Conservation (phyloP, 2,329 filamentous ascomycete species). For the Alternaria gaisen region DNA sequence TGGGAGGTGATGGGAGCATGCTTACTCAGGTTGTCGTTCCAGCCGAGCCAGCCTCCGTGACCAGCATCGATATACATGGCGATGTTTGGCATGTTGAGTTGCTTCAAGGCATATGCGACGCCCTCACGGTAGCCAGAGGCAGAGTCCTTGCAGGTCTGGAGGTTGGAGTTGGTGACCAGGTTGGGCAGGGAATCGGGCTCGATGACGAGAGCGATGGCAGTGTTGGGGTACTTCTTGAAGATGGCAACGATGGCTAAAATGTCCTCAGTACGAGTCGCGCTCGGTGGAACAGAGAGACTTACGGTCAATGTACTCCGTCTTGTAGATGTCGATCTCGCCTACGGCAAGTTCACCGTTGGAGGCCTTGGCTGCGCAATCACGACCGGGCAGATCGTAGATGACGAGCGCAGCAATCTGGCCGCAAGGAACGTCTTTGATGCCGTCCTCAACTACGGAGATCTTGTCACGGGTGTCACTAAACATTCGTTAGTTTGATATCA, state of each 20-base stretch:
- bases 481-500: slow-evolving; percentile 24
- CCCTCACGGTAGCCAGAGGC: slow-evolving; percentile 66
- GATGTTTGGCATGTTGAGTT: slow-evolving; percentile 69
- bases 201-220: slow-evolving; percentile 53
- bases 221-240: slow-evolving; percentile 63
- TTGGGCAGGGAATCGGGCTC: slow-evolving; percentile 72
- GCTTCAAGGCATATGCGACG: slow-evolving; percentile 66
- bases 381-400: slow-evolving; percentile 71
- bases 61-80: slow-evolving; percentile 72
- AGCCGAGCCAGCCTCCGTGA: slow-evolving; percentile 73
- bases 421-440: slow-evolving; percentile 61
- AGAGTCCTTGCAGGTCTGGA: slow-evolving; percentile 65
- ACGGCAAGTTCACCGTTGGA: slow-evolving; percentile 71
- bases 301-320: slow-evolving; percentile 63
- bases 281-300: slow-evolving; percentile 13
- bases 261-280: slow-evolving; percentile 2
- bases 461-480: slow-evolving; percentile 60
- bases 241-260: slow-evolving; percentile 59
- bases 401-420: slow-evolving; percentile 63
- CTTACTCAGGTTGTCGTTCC: slow-evolving; percentile 65
- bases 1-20: slow-evolving; percentile 10
- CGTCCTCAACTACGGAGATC: slow-evolving; percentile 58
- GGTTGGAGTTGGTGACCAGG: slow-evolving; percentile 67
- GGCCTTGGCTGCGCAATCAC: slow-evolving; percentile 71
- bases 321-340: slow-evolving; percentile 61